phyloP scores from a whole-genome alignment of 1,284 basidiomycete genomes.

The Apiotrichum akiyoshidainum region DNA sequence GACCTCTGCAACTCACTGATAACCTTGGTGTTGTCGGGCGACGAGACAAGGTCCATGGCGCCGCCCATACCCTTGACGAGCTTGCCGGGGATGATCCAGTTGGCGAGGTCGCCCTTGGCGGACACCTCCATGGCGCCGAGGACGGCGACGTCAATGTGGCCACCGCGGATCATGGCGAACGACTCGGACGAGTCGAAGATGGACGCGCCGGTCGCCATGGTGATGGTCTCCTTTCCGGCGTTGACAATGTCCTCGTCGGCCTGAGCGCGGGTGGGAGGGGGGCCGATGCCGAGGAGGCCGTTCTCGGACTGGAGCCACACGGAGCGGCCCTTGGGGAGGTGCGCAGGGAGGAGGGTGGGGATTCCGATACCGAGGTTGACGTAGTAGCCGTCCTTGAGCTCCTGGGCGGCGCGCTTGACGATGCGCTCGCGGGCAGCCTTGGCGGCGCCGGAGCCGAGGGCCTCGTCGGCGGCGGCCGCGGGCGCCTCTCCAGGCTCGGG shows the following conservation, averaged over 20 bases:
- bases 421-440: conserved; percentile 62
- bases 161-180: conserved; percentile 91
- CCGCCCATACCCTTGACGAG: conserved; percentile 86
- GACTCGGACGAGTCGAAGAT: conserved; percentile 88
- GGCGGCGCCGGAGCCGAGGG: conserved; percentile 56
- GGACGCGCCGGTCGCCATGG: conserved; percentile 80
- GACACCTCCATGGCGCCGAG: conserved; percentile 80
- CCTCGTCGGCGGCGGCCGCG: conserved; percentile 50
- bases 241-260: conserved; percentile 85
- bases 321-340: conserved; percentile 66
- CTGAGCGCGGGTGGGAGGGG: conserved; percentile 75
- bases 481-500: conserved; percentile 42
- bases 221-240: conserved; percentile 89
- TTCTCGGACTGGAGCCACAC: conserved; percentile 92
- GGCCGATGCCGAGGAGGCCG: conserved; percentile 87
- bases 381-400: conserved; percentile 82
- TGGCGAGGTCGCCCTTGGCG: conserved; percentile 84
- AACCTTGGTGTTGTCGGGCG: conserved; percentile 58
- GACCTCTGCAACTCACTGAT: conserved; percentile 59
- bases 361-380: conserved; percentile 71
- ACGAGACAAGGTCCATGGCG: conserved; percentile 63
- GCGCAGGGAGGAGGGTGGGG: conserved; percentile 83
- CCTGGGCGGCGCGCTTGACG: conserved; percentile 70
- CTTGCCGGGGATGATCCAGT: conserved; percentile 94
- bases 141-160: conserved; percentile 87